These are phyloP conservation scores for Pascua sp. DNA, from an alignment of 1,284 basidiomycete species.

Conservation along the genomic window DNA sequence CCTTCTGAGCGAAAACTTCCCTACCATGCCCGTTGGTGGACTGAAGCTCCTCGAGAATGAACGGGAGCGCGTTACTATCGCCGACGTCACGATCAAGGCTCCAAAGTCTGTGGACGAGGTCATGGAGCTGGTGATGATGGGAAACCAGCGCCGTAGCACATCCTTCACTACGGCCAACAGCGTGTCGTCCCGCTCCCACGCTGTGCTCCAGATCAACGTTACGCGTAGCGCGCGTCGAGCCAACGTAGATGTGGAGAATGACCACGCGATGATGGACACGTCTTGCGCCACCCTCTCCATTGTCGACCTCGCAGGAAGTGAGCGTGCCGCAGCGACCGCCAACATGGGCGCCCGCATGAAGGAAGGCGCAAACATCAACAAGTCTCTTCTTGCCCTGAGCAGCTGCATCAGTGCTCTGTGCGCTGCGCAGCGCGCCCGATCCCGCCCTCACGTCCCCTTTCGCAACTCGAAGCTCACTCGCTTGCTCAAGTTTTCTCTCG, in stretches of 20 bases:
- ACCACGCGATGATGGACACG: conserved; percentile 53
- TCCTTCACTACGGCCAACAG: conserved; percentile 91
- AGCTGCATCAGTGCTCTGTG: conserved; percentile 97
- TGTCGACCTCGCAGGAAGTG: conserved; percentile 93
- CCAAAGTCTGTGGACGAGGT: conserved; percentile 84
- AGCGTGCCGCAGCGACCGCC: conserved; percentile 86
- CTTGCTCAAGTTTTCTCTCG: conserved; percentile 90
- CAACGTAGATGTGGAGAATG: conserved; percentile 41
- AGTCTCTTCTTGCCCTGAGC: conserved; percentile 87
- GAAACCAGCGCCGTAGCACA: conserved; percentile 81
- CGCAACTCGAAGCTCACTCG: conserved; percentile 95
- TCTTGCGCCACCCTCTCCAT: conserved; percentile 89
- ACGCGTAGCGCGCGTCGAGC: conserved; percentile 63
- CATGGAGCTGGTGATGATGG: conserved; percentile 81
- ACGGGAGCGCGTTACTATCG: conserved; percentile 70
- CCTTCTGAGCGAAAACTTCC: conserved; percentile 68
- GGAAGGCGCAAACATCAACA: conserved; percentile 96
- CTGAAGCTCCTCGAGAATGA: conserved; percentile 88
- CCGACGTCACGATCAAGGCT: conserved; percentile 71
- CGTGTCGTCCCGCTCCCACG: conserved; percentile 91
- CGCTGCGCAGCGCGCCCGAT: conserved; percentile 63
- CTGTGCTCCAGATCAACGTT: conserved; percentile 90
- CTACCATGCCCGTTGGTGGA: conserved; percentile 66
- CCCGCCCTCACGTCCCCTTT: conserved; percentile 85
- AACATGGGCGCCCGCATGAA: conserved; percentile 98